phyloP scores from a whole-genome alignment of 352 stramenopile species.

The Globisporangium paroecandrum region DNA sequence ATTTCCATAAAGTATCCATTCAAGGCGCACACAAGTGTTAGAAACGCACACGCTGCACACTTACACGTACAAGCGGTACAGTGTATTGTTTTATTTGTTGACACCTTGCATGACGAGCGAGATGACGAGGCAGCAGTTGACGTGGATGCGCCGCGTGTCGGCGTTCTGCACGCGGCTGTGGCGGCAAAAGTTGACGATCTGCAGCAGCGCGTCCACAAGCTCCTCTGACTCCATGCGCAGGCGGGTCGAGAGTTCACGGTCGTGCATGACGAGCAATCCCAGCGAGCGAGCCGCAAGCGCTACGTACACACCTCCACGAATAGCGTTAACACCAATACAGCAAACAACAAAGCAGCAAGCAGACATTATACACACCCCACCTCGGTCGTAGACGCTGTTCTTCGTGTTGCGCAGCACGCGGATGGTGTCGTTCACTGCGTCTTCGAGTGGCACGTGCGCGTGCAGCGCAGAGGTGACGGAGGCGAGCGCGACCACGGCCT shows the following conservation, averaged over 20 bases:
- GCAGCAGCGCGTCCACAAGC: conserved; percentile 69
- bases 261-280: conserved; percentile 54
- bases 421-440: conserved; percentile 30
- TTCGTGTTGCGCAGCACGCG: conserved; percentile 55
- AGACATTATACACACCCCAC: conserved; percentile 7
- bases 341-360: neutral
- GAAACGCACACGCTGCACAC: neutral
- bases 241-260: conserved; percentile 28
- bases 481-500: conserved; percentile 29
- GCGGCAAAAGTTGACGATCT: conserved; percentile 64
- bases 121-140: conserved; percentile 84
- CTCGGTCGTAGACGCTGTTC: conserved; percentile 66
- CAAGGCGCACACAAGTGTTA: neutral
- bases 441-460: neutral
- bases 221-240: conserved; percentile 62
- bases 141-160: conserved; percentile 64
- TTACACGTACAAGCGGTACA: neutral
- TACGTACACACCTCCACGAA: conserved; percentile 12
- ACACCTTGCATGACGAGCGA: conserved; percentile 74
- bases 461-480: conserved; percentile 16
- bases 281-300: conserved; percentile 63
- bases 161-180: conserved; percentile 38
- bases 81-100: neutral
- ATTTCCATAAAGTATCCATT: neutral
- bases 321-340: neutral